These are phyloP conservation scores for Leccinum uliginosum DNA, from an alignment of 768 basidiomycete genomes.

Conservation along the genomic window DNA sequence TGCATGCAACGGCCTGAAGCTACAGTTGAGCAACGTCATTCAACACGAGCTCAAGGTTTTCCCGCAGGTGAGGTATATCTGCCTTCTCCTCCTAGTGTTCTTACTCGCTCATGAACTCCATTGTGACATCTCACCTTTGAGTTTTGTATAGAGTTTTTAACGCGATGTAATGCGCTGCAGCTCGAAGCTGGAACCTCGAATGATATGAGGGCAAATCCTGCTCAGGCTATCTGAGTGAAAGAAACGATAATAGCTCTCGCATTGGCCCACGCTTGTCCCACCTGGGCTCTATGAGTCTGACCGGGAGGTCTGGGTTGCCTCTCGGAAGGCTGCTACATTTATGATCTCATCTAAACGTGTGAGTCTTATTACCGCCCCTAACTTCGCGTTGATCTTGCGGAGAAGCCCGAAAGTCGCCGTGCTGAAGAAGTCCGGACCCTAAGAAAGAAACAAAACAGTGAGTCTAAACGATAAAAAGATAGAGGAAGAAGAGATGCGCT, in stretches of 20 bases:
- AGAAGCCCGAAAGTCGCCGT: constrained; percentile 60
- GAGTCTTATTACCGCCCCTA: constrained; percentile 66
- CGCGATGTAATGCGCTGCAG: background rate
- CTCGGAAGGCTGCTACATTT: constrained; percentile 8
- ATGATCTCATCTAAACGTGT: constrained; percentile 54
- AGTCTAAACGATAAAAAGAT: background rate
- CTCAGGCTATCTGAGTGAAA: constrained; percentile 18
- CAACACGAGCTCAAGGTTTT: constrained; percentile 10
- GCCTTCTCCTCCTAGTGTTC: constrained; percentile 2
- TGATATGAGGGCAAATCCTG: constrained; percentile 18
- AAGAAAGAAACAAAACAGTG: constrained; percentile 8
- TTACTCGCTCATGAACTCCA: background rate
- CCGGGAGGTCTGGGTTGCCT: background rate
- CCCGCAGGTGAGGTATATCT: constrained; percentile 17
- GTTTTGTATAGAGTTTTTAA: background rate
- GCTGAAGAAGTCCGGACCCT: constrained; percentile 37
- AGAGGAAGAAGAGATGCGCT: constrained; percentile 3
- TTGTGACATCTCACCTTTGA: constrained; percentile 8
- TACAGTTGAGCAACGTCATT: background rate
- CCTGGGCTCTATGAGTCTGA: constrained; percentile 2
- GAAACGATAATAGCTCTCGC: background rate
- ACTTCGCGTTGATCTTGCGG: constrained; percentile 63
- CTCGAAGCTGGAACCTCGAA: constrained; percentile 8
- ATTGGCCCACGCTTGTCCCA: constrained; percentile 8
- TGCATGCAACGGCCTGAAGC: background rate